phyloP scores from a whole-genome alignment of 1,284 basidiomycete genomes.

The Schizophyllum amplum region DNA sequence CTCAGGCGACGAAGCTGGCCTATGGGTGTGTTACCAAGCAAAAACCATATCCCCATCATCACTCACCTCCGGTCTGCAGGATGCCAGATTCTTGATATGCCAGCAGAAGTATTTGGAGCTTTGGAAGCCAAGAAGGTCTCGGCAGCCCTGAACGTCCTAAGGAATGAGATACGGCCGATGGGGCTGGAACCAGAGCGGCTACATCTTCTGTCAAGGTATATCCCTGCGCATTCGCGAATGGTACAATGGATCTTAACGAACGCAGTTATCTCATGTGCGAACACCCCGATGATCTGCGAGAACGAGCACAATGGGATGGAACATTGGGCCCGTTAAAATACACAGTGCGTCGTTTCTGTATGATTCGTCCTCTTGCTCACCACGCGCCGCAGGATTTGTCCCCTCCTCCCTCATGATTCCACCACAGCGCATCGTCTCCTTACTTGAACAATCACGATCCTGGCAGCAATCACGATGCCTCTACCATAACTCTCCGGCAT shows the following conservation, averaged over 20 bases:
- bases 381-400: conserved; percentile 67
- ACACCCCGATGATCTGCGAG: conserved; percentile 75
- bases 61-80: conserved; percentile 34
- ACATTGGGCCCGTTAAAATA: conserved; percentile 71
- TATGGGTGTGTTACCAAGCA: conserved; percentile 46
- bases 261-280: conserved; percentile 54
- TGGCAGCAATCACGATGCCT: conserved; percentile 74
- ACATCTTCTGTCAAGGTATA: conserved; percentile 78
- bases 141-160: conserved; percentile 77
- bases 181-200: conserved; percentile 72
- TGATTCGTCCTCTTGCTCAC: conserved; percentile 2
- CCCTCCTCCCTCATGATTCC: conserved; percentile 91
- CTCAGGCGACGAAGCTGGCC: conserved; percentile 45
- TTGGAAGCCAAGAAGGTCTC: conserved; percentile 80
- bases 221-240: too few species aligned
- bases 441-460: conserved; percentile 81
- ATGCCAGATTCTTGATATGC: conserved; percentile 81
- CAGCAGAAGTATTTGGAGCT: conserved; percentile 96
- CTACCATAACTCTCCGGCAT: conserved; percentile 69
- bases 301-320: conserved; percentile 86
- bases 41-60: conserved; percentile 14
- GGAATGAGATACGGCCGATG: conserved; percentile 80
- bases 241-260: too few species aligned
- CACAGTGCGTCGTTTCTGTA: too few species aligned
- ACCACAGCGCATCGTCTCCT: conserved; percentile 74